Evolutionary conservation across 1,284 basidiomycete species (phyloP).

Genomic region (Ganoderma sp.): DNA sequence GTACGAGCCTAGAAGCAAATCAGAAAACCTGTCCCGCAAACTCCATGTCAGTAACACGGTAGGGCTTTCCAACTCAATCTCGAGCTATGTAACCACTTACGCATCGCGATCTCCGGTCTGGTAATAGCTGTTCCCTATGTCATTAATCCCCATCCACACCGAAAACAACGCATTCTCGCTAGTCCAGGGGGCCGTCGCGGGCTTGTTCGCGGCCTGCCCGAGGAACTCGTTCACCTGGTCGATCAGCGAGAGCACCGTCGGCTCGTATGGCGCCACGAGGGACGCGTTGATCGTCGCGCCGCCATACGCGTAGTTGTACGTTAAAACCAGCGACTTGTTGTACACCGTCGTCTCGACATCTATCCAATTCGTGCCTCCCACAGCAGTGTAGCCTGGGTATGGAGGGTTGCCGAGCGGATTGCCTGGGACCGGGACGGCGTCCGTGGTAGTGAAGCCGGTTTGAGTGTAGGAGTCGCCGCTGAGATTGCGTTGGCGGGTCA

Average conservation of each 20-base stretch:
- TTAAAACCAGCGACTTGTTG: constrained; percentile 59
- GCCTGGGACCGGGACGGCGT: constrained; percentile 48
- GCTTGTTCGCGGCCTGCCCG: constrained; percentile 48
- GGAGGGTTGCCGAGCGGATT: constrained; percentile 65
- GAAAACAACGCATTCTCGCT: constrained; percentile 59
- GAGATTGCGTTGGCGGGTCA: background rate
- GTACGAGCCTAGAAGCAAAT: constrained; percentile 55
- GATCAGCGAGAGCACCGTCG: constrained; percentile 56
- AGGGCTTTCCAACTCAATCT: background rate
- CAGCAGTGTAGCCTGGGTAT: constrained; percentile 60
- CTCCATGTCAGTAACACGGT: background rate
- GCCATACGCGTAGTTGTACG: constrained; percentile 67
- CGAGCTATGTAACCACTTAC: constrained; percentile 42
- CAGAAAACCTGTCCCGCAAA: constrained; percentile 48
- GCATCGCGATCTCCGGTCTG: constrained; percentile 51
- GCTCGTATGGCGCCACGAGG: constrained; percentile 55
- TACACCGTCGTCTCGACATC: constrained; percentile 54
- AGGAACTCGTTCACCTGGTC: constrained; percentile 65
- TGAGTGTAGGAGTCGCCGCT: constrained; percentile 67
- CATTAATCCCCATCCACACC: constrained; percentile 68
- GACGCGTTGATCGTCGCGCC: constrained; percentile 62
- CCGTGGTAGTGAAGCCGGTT: constrained; percentile 53
- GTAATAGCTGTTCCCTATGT: constrained; percentile 61
- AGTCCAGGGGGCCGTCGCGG: constrained; percentile 57
- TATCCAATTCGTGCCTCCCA: constrained; percentile 62